These are phyloP conservation scores for Typha latifolia DNA, from an alignment of 176 grass and related monocot species.

Conservation along the genomic window DNA sequence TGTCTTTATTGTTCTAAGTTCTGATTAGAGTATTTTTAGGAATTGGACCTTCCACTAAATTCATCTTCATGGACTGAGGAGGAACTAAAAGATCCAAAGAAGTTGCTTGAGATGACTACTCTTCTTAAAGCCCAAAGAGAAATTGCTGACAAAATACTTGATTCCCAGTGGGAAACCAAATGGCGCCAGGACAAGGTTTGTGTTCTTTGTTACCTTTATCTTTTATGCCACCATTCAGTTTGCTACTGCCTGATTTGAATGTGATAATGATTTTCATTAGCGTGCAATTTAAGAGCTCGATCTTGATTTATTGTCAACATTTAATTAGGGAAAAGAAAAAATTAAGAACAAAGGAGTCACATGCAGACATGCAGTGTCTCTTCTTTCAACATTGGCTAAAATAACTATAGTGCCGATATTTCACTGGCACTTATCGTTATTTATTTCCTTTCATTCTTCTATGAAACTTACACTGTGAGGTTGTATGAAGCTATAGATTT, in stretches of 20 bases:
- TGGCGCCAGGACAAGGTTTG: conserved; percentile 32
- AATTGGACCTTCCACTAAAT: conserved; percentile 26
- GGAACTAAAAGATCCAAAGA: conserved; percentile 27
- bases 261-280: background rate
- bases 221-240: background rate
- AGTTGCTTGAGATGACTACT: conserved; percentile 21
- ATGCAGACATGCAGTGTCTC: no score
- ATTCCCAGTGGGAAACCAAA: conserved; percentile 29
- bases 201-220: background rate
- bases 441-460: no score
- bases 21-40: conserved; percentile 6
- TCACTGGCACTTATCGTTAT: no score
- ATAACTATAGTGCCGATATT: no score
- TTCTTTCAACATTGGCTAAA: no score
- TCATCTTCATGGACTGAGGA: conserved; percentile 29
- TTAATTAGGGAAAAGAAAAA: background rate
- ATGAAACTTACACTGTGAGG: no score
- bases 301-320: background rate
- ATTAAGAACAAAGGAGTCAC: no score
- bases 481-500: no score
- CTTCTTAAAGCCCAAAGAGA: conserved; percentile 35
- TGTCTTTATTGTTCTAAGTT: background rate
- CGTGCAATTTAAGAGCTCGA: background rate
- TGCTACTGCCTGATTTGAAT: background rate
- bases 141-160: conserved; percentile 26